Base-by-base conservation (phyloP, 306 rosid genomes). In the peach (Prunus persica) region DNA sequence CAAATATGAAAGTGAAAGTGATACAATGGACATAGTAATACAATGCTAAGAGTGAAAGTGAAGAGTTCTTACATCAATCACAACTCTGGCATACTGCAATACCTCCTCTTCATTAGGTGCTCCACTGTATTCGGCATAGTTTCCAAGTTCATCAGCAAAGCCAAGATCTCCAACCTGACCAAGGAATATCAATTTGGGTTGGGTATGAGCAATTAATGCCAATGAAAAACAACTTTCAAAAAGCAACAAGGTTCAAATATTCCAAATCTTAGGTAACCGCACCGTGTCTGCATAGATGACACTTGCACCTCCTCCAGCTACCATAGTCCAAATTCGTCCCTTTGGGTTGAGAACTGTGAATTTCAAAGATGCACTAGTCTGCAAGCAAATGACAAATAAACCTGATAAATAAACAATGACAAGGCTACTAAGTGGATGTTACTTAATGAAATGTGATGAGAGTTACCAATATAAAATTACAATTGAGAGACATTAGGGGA, bases 271-370 rank as follows among this genome's bases (percentile, higher is more conserved):
- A 62, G 80, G 79, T 47, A 52, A 78, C 47, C 81, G 2, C 73
- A 94, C 98, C 74, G 98, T 94, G 83, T 94, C 96, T 46, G 98
- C 97, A 10, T 94, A 94, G 81, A 94, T 94, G 83, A 94, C 98
- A 81, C 98, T 94, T 20, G 98, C 96, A 79, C 98, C 98, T 86
- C 98, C 98, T 50, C 98, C 98, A 38, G 98, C 98, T 34, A 94
- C 98, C 98, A 94, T 94, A 74, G 98, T 94, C 98, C 98, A 94
- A 80, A 94, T 94, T 80, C 97, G 76, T 65, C 98, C 98, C 76
- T 86, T 81, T 24, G 98, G 97, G 78, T 94, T 94, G 82, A 94
- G 78, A 81, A 94, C 97, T 10, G 98, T 94, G 87, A 94, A 94
- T 87, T 94, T 94, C 86, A 91, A 81, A 25, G 98, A 94, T 64